These are phyloP conservation scores for Calonectria fujianensis DNA, from an alignment of 2,329 filamentous ascomycete genomes.

Conservation along the genomic window DNA sequence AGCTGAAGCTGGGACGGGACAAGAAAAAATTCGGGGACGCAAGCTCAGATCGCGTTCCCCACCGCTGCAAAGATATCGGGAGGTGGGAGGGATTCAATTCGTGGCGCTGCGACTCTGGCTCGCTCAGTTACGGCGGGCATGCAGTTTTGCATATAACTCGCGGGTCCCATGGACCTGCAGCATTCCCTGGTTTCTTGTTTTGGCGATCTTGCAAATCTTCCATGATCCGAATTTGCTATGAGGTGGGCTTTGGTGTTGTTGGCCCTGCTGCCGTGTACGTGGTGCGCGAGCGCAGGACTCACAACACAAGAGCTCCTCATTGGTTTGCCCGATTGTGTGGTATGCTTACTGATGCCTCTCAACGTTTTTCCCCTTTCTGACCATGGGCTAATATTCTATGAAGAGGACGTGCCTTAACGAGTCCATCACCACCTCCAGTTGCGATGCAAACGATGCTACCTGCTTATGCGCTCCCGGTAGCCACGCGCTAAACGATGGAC, in stretches of 20 bases:
- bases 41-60: slow-evolving; percentile 25
- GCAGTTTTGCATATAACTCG: slow-evolving; percentile 35
- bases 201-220: slow-evolving; percentile 33
- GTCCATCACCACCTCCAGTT: slow-evolving; percentile 44
- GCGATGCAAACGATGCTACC: slow-evolving; percentile 45
- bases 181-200: slow-evolving; percentile 29
- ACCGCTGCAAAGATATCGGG: neutral
- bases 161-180: neutral
- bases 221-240: slow-evolving; percentile 44
- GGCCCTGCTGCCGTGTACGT: slow-evolving; percentile 44
- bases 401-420: slow-evolving; percentile 44
- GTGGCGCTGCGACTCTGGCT: slow-evolving; percentile 1
- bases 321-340: slow-evolving; percentile 47
- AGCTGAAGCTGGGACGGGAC: neutral
- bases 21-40: slow-evolving; percentile 1
- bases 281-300: slow-evolving; percentile 35
- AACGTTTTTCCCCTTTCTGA: neutral
- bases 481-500: slow-evolving; percentile 44
- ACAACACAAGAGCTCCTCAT: slow-evolving; percentile 44
- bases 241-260: slow-evolving; percentile 52
- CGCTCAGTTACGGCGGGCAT: slow-evolving; percentile 1
- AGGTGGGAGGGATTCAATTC: neutral
- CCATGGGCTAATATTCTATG: slow-evolving; percentile 38
- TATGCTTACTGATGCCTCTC: slow-evolving; percentile 33
- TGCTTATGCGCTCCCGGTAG: slow-evolving; percentile 50